A percentile compares a stretch with the other conserved stretches of the same genome.
These are phyloP conservation scores for Pistacia integerrima DNA, from an alignment of 345 rosid species.

Conservation along the genomic window DNA sequence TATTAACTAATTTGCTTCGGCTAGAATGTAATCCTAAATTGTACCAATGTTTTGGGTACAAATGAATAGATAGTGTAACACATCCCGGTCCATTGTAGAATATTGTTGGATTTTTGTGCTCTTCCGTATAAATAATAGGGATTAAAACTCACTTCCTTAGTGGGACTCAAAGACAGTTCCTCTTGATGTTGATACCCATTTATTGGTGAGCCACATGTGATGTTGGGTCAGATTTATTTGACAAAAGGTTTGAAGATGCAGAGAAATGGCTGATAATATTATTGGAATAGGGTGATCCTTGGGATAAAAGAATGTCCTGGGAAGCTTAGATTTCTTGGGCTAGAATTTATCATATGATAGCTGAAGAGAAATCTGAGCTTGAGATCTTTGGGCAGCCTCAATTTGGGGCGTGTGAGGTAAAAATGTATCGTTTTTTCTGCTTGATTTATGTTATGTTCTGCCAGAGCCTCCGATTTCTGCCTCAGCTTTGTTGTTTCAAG, in stretches of 20 bases:
- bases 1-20: no score
- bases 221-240: slow-evolving; percentile 67
- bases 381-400: slow-evolving; percentile 76
- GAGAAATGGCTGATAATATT: slow-evolving; percentile 64
- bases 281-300: slow-evolving; percentile 89
- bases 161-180: slow-evolving; percentile 27
- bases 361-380: slow-evolving; percentile 83
- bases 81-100: no score
- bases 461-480: no score
- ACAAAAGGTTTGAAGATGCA: slow-evolving; percentile 62
- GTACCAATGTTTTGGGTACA: slow-evolving; percentile 59
- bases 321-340: slow-evolving; percentile 96
- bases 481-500: no score
- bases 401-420: slow-evolving; percentile 74
- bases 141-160: no score
- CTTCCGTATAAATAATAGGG: no score
- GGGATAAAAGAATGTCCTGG: slow-evolving; percentile 97
- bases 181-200: slow-evolving; percentile 60
- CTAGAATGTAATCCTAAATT: slow-evolving; percentile 11
- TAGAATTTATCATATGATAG: slow-evolving; percentile 73
- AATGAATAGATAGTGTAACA: slow-evolving; percentile 45
- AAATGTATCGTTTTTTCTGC: background rate
- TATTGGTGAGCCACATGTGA: slow-evolving; percentile 84
- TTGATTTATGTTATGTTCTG: background rate
- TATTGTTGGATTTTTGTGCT: slow-evolving; percentile 30